Evolutionary conservation across 192 early-diverging fungal genomes (phyloP).

Genomic region (Coemansia sp.): DNA sequence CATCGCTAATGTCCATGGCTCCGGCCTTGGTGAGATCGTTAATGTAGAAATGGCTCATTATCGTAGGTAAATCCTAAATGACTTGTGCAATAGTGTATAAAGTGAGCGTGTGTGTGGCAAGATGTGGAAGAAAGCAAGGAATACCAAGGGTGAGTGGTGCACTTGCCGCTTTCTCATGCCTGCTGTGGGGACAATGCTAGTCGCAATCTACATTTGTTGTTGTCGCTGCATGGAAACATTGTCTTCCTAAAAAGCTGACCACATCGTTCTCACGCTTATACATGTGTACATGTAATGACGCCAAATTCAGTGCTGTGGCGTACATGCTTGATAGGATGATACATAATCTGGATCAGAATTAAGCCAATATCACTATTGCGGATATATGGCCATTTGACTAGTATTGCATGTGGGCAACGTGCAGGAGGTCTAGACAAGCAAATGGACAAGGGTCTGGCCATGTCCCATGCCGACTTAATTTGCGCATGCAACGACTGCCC

Average conservation of each 20-base stretch:
- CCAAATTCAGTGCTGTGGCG: not conserved
- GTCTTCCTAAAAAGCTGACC: not conserved
- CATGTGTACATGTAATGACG: not conserved
- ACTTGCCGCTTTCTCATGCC: not conserved
- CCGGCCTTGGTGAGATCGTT: constrained; percentile 41
- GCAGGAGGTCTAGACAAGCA: not conserved
- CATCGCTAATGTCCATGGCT: constrained; percentile 29
- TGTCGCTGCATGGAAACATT: not conserved
- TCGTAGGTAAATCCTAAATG: not conserved
- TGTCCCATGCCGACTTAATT: not conserved
- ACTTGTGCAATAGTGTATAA: not conserved
- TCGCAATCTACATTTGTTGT: not conserved
- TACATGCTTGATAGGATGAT: not conserved
- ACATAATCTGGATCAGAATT: not conserved
- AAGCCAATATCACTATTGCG: not conserved
- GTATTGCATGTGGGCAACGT: not conserved
- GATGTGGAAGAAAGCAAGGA: not conserved
- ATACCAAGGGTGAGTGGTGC: not conserved
- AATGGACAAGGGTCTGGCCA: not conserved
- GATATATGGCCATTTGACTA: not conserved
- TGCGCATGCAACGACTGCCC: not conserved
- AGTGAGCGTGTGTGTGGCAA: not conserved
- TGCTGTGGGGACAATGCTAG: not conserved
- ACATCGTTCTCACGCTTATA: not conserved
- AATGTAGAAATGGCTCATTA: constrained; percentile 43